Base-by-base conservation (phyloP, 2,329 filamentous ascomycete species). In the Fusarium anguioides region DNA sequence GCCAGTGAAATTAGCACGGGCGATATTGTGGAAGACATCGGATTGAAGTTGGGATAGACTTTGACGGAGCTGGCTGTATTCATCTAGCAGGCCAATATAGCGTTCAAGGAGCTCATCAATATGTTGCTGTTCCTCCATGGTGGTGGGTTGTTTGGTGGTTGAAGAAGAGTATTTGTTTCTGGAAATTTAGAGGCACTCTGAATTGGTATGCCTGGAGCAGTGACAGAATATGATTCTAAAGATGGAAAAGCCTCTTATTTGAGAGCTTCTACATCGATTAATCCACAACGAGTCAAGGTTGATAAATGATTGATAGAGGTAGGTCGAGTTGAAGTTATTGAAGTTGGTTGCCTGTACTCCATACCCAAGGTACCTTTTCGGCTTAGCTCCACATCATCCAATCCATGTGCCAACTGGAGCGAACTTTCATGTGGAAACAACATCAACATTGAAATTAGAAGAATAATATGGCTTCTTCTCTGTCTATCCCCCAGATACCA, bases 1-100 rank as follows among this genome's bases (percentile, higher is more conserved):
- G n/a, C 86, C 87, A 26, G 86, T 81, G 77, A 92, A 94, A 78
- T 94, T 93, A 63, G 92, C 91, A 57, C 91, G 86, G n/a, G 91
- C 89, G 37, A 94, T 82, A 66, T 81, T 79, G 55, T 86, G 84
- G 73, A 83, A 86, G 66, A 91, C 83, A 49, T 79, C 79, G 20
- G 84, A 79, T 66, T 92, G 85, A 20, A 86, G 78, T 14, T 75
- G 73, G 40, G 81, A 81, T 35, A 94, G 82, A 40, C 83, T 75
- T 24, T 80, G 74, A 60, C 87, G 86, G 5, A 91, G 83, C 20
- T 77, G 76, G 14, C 87, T 86, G 80, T 94, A 94, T 71, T 88
- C 81, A 75, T 94, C 84, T 2, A 94, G 79, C 3, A 91, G 82
- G 52, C 75, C 63, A 11, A 95, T 86, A 74, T 94, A 93, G 31